Percentiles rank a stretch among this genome's conserved stretches.
phyloP scores from a whole-genome alignment of 331 rosid genomes.

The Prunus yedoensis region DNA sequence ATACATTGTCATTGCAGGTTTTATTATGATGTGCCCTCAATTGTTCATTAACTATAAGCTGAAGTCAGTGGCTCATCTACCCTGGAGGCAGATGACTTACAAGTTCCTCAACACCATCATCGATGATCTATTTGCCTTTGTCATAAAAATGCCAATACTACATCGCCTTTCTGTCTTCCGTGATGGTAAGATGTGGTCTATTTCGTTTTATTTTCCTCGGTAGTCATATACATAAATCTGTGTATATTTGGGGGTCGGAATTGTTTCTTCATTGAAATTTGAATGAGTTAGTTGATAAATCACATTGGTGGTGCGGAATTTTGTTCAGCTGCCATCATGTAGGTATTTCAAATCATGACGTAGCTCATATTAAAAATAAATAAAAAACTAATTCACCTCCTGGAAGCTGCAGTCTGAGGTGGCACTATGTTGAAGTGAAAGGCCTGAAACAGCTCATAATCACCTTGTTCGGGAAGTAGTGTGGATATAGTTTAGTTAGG shows the following conservation, averaged over 20 bases:
- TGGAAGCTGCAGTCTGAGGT: neutral
- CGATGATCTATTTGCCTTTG: conserved; percentile 96
- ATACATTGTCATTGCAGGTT: conserved; percentile 51
- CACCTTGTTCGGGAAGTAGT: neutral
- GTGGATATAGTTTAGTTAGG: neutral
- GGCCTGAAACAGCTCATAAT: neutral
- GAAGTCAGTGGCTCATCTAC: conserved; percentile 97
- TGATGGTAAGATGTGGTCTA: conserved; percentile 61
- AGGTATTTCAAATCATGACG: neutral
- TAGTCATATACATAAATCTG: neutral
- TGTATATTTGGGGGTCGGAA: neutral
- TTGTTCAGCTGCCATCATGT: neutral
- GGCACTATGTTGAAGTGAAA: neutral
- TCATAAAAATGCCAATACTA: conserved; percentile 89
- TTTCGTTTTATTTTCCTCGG: neutral
- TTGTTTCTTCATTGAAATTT: neutral
- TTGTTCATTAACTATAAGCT: conserved; percentile 96
- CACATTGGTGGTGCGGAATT: neutral
- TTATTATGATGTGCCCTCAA: conserved; percentile 99
- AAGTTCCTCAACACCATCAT: conserved; percentile 98
- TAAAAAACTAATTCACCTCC: neutral
- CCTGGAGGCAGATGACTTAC: conserved; percentile 99
- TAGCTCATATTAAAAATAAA: neutral
- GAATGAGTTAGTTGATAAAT: neutral
- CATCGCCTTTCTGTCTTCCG: conserved; percentile 99